Conservation (phyloP, 2,329 filamentous ascomycete genomes). For the Cordyceps pruinosa region DNA sequence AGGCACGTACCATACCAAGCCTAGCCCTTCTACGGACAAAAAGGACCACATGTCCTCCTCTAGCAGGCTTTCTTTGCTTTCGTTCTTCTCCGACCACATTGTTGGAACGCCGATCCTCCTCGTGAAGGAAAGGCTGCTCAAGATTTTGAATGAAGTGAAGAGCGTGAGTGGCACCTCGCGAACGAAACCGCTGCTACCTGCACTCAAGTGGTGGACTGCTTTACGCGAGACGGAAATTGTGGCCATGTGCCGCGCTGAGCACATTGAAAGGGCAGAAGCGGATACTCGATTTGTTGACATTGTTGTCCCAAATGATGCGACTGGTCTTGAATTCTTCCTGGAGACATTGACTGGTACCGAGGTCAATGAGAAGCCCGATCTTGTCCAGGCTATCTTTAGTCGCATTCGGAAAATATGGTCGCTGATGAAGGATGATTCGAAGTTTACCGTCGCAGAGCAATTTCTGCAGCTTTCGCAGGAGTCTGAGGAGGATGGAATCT, state of each 20-base stretch:
- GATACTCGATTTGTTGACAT: slow-evolving; percentile 43
- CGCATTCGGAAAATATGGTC: slow-evolving; percentile 68
- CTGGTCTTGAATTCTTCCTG: slow-evolving; percentile 46
- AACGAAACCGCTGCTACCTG: slow-evolving; percentile 68
- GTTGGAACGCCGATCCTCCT: slow-evolving; percentile 59
- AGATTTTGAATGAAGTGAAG: slow-evolving; percentile 64
- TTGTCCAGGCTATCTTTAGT: slow-evolving; percentile 59
- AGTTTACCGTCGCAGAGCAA: slow-evolving; percentile 51
- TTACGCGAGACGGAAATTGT: slow-evolving; percentile 45
- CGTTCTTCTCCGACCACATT: slow-evolving; percentile 68
- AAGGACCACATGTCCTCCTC: slow-evolving; percentile 52
- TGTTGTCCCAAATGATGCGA: slow-evolving; percentile 46
- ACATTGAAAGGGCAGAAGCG: slow-evolving; percentile 34
- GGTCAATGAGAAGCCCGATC: slow-evolving; percentile 35
- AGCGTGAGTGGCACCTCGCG: slow-evolving; percentile 62
- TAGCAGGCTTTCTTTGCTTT: slow-evolving; percentile 57
- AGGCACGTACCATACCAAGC: slow-evolving; percentile 31
- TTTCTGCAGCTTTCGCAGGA: slow-evolving; percentile 57
- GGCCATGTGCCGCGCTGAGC: slow-evolving; percentile 33
- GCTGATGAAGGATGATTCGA: slow-evolving; percentile 57
- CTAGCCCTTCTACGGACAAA: slow-evolving; percentile 38
- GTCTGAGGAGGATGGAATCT: slow-evolving; percentile 26
- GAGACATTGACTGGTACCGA: slow-evolving; percentile 37
- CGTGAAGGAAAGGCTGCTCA: slow-evolving; percentile 67
- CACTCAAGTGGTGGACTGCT: slow-evolving; percentile 62